Percentiles rank a stretch among this genome's conserved stretches.
Conservation (phyloP, 129 eudicot species). For the Oenanthe sinensis region DNA sequence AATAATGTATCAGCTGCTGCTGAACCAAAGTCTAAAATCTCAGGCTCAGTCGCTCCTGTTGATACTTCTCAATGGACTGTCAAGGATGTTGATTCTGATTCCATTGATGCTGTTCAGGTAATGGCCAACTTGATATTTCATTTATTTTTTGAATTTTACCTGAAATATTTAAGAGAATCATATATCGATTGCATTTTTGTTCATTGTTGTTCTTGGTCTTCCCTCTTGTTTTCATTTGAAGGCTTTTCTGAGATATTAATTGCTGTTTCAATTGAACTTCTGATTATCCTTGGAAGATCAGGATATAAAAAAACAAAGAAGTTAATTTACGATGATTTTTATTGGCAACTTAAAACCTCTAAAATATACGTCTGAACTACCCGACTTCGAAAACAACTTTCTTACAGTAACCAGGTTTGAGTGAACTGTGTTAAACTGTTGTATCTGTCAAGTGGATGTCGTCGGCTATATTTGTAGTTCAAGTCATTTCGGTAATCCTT, state of each 20-base stretch:
- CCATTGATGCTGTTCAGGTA: slow-evolving; percentile 96
- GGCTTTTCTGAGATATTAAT: neutral
- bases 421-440: neutral
- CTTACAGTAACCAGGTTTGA: neutral
- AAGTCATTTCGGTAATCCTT: neutral
- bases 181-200: neutral
- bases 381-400: neutral
- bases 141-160: neutral
- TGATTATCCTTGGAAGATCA: neutral
- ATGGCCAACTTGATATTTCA: neutral
- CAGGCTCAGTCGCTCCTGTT: slow-evolving; percentile 20
- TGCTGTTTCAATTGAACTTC: neutral
- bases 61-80: slow-evolving; percentile 53
- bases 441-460: neutral
- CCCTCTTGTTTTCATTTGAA: neutral
- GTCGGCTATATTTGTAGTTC: neutral
- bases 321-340: too few species aligned
- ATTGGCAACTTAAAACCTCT: neutral
- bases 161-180: neutral
- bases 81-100: slow-evolving; percentile 76
- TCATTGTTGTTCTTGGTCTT: neutral
- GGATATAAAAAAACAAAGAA: neutral
- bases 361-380: neutral
- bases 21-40: slow-evolving; percentile 23
- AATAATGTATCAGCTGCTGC: slow-evolving; percentile 20